phyloP scores from a whole-genome alignment of 441 rosid genomes.

The Hura crepitans region DNA sequence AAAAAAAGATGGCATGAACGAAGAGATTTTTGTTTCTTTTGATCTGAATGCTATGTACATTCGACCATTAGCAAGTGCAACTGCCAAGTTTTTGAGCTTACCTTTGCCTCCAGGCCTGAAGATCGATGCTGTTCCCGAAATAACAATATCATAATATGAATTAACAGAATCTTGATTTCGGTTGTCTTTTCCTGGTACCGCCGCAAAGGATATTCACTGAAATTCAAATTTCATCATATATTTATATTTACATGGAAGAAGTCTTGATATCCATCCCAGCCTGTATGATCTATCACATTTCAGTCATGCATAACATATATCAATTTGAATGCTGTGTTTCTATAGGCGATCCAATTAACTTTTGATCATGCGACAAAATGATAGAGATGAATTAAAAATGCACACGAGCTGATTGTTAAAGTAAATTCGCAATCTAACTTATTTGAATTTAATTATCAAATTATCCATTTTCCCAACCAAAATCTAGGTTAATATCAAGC shows the following conservation, averaged over 20 bases:
- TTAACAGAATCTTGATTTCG: neutral
- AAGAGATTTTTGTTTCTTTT: slow-evolving; percentile 43
- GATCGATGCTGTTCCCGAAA: slow-evolving; percentile 69
- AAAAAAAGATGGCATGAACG: slow-evolving; percentile 10
- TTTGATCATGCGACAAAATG: neutral
- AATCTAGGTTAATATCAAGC: neutral
- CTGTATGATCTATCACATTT: neutral
- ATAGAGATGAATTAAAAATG: neutral
- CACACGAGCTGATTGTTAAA: slow-evolving; percentile 6
- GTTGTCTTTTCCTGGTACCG: too few relatives aligned
- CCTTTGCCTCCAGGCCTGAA: slow-evolving; percentile 74
- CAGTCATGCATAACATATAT: neutral
- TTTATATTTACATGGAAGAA: neutral
- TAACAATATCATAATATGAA: neutral
- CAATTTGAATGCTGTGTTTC: neutral
- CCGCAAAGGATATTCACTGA: neutral
- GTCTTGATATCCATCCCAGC: neutral
- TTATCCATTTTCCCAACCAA: slow-evolving; percentile 4
- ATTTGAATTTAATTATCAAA: slow-evolving; percentile 5
- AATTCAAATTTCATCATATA: neutral
- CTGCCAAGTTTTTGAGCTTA: slow-evolving; percentile 68
- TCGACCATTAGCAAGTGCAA: slow-evolving; percentile 53
- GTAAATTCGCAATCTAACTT: neutral
- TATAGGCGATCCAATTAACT: neutral
- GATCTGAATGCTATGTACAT: slow-evolving; percentile 54